phyloP scores from a whole-genome alignment of 768 basidiomycete genomes.

The Hericium coralloides region DNA sequence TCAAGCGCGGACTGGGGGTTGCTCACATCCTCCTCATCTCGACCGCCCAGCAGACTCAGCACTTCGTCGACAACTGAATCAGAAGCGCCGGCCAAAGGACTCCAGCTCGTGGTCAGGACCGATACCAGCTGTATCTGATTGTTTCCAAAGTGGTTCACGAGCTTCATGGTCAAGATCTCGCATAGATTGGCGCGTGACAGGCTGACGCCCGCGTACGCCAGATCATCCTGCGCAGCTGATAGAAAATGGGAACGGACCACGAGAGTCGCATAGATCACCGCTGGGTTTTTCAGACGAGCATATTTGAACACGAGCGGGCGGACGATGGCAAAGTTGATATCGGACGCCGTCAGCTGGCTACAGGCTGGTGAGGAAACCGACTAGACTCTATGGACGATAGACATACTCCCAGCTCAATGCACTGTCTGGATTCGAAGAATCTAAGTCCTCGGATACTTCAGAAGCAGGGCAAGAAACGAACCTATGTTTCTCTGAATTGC shows the following conservation, averaged over 20 bases:
- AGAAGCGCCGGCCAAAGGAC: slow-evolving; percentile 73
- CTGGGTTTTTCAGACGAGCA: slow-evolving; percentile 66
- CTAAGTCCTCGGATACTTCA: too few relatives aligned
- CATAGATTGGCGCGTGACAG: slow-evolving; percentile 66
- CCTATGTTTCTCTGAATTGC: slow-evolving; percentile 21
- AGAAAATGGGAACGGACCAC: slow-evolving; percentile 76
- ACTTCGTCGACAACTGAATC: slow-evolving; percentile 59
- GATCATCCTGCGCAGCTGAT: slow-evolving; percentile 52
- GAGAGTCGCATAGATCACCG: slow-evolving; percentile 68
- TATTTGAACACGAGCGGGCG: slow-evolving; percentile 74
- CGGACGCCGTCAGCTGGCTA: slow-evolving; percentile 77
- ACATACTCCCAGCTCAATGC: slow-evolving; percentile 77
- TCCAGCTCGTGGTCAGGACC: slow-evolving; percentile 77
- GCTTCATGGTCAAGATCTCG: slow-evolving; percentile 84
- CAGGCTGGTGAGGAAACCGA: slow-evolving; percentile 3
- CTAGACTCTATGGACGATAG: slow-evolving; percentile 5
- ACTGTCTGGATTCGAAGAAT: slow-evolving; percentile 31
- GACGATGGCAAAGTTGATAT: slow-evolving; percentile 74
- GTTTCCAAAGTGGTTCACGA: slow-evolving; percentile 64
- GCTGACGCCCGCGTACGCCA: slow-evolving; percentile 74
- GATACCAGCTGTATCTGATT: slow-evolving; percentile 72
- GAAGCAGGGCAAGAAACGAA: neutral
- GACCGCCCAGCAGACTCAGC: slow-evolving; percentile 42
- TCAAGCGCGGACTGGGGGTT: slow-evolving; percentile 80
- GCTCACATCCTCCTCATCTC: slow-evolving; percentile 49